Evolutionary conservation across 345 rosid genomes (phyloP), one percentile per base, ranked within the genome.

Genomic region (Citrus mangshanensis): DNA sequence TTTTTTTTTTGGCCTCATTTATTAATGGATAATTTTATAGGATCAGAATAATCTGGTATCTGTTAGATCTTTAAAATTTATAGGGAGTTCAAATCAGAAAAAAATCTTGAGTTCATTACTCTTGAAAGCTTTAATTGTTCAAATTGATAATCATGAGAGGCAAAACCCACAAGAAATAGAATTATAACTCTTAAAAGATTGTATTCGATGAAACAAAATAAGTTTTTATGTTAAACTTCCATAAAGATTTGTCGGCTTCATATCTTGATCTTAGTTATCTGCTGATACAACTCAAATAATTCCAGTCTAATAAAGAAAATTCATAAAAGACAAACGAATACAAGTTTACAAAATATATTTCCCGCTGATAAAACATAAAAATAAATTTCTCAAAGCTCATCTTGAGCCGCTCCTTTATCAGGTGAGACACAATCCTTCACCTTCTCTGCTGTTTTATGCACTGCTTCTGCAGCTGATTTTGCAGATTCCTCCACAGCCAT

Each of bases 401-500:
- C 87, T 51, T 78, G 89, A 25, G 80, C 35, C 65, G 49, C 70
- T 71, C 73, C 68, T 16, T 60, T 55, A 24, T 40, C 62, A 35
- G 34, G 51, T 32, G 87, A 61, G 30, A 76, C 75, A 40, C 18
- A 60, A 16, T 78, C 78, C 38, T 84, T 85, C 67, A 86, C 81
- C 76, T 85, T 90, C 76, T 86, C 86, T 4, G 88, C 82, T 19
- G 95, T 80, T 81, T 61, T 83, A 5, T 88, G 88, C 70, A 84
- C 85, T 63, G 85, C 90, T 70, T 80, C 78, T 13, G 89, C 93
- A 7, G 90, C 92, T 37, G 91, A 66, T 84, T 83, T 87, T 1
- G 94, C 95, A 28, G 95, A 81, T 56, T 73, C 88, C 72, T 91
- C 87, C 4, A 86, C 85, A 0, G 89, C 78, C 18, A 19, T 68